Conservation (phyloP, 2,329 filamentous ascomycete species). For the Trichoderma gracile region DNA sequence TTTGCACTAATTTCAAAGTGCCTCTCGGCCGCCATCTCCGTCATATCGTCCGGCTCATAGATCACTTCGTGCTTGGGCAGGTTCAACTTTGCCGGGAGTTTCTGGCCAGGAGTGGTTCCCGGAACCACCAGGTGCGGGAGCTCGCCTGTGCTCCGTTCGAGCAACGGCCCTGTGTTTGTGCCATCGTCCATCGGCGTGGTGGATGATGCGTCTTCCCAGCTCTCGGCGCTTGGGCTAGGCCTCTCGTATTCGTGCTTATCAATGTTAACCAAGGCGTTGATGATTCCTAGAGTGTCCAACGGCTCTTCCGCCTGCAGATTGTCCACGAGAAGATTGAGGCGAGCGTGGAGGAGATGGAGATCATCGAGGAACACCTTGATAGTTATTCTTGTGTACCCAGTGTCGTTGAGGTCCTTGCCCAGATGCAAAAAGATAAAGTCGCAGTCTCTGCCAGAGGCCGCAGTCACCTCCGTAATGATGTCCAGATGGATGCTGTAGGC, state of each 20-base stretch:
- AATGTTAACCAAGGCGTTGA: constrained; percentile 72
- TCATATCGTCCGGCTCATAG: constrained; percentile 82
- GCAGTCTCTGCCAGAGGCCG: constrained; percentile 84
- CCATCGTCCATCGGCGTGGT: constrained; percentile 60
- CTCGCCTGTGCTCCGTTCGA: constrained; percentile 37
- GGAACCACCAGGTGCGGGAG: constrained; percentile 42
- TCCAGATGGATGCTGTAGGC: constrained; percentile 76
- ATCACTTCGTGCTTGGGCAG: constrained; percentile 77
- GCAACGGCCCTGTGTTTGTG: constrained; percentile 44
- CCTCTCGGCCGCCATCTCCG: constrained; percentile 71
- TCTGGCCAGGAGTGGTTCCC: constrained; percentile 35
- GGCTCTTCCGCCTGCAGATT: constrained; percentile 73
- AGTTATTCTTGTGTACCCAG: constrained; percentile 71
- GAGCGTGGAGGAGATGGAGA: constrained; percentile 74
- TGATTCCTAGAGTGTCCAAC: constrained; percentile 66
- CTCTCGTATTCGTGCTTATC: constrained; percentile 63
- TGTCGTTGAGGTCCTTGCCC: constrained; percentile 61
- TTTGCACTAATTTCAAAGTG: constrained; percentile 91
- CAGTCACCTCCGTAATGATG: constrained; percentile 83
- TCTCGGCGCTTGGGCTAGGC: constrained; percentile 73
- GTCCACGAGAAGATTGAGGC: constrained; percentile 82
- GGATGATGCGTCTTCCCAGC: constrained; percentile 81
- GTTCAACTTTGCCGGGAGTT: constrained; percentile 68
- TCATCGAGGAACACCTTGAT: constrained; percentile 94
- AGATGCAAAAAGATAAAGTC: constrained; percentile 89